A percentile compares a stretch with the other conserved stretches of the same genome.
These are phyloP conservation scores for Urochloa ruziziensis DNA, from an alignment of 176 grass and related monocot species.

Conservation along the genomic window DNA sequence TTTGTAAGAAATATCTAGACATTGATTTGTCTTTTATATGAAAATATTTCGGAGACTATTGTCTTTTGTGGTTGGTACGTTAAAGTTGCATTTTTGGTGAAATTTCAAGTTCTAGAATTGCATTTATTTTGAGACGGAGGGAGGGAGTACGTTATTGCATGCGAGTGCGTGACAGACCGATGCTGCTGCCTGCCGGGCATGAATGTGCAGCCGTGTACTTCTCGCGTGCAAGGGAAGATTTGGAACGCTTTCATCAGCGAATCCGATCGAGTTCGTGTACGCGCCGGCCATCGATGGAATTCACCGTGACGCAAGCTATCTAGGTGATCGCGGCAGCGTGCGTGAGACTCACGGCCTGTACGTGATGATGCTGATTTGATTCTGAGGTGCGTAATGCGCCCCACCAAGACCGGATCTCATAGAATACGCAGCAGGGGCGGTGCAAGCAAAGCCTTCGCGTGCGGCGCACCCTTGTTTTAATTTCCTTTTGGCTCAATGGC, in stretches of 20 bases:
- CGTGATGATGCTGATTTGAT: neutral
- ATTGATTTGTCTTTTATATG: no score
- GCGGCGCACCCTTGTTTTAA: neutral
- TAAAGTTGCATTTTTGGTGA: no score
- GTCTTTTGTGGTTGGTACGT: no score
- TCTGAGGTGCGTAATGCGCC: neutral
- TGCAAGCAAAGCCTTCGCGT: neutral
- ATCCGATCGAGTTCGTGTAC: neutral
- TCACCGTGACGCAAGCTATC: neutral
- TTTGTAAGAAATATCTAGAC: no score
- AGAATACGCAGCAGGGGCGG: neutral
- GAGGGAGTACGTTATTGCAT: no score
- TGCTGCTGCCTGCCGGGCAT: neutral
- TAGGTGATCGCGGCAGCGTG: neutral
- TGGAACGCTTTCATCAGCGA: neutral
- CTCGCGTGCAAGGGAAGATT: conserved; percentile 26
- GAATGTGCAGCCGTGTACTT: neutral
- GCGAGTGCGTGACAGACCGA: neutral
- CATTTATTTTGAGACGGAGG: no score
- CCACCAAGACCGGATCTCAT: neutral
- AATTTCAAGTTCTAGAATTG: no score
- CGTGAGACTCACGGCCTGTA: neutral
- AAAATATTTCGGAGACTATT: no score
- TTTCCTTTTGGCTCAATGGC: neutral
- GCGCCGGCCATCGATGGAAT: neutral